phyloP scores from a whole-genome alignment of 73 alveolate species.

The Blepharisma japonicum region DNA sequence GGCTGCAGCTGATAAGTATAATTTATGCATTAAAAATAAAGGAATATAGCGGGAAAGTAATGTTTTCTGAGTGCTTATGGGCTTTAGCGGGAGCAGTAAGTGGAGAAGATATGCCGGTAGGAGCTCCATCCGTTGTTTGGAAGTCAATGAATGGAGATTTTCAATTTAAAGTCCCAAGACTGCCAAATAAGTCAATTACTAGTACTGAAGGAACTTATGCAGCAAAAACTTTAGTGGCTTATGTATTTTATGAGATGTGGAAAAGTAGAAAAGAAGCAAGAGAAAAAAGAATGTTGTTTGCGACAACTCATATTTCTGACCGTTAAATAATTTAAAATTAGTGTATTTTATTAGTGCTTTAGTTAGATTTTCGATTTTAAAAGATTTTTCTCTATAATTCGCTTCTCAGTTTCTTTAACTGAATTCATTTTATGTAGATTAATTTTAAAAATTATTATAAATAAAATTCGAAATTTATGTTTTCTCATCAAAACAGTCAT shows the following conservation, averaged over 20 bases:
- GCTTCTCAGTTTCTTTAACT: too few species aligned
- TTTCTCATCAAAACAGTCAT: too few species aligned
- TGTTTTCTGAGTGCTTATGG: constrained; percentile 66
- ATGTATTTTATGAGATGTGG: not conserved
- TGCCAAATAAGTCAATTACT: constrained; percentile 4
- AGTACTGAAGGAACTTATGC: not conserved
- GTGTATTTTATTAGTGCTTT: too few species aligned
- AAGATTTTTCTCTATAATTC: too few species aligned
- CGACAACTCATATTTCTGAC: too few species aligned
- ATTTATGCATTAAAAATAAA: constrained; percentile 46
- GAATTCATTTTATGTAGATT: too few species aligned
- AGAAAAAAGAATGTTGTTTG: too few species aligned
- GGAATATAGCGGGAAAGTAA: constrained; percentile 50
- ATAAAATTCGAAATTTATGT: too few species aligned
- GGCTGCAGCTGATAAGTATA: constrained; percentile 38
- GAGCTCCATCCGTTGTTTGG: constrained; percentile 11
- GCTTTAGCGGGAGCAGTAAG: constrained; percentile 44
- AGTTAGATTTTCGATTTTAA: too few species aligned
- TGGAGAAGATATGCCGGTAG: constrained; percentile 41
- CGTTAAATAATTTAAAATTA: too few species aligned
- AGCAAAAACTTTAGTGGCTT: constrained; percentile 1
- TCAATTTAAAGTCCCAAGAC: not conserved
- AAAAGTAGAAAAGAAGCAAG: not conserved
- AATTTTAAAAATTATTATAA: too few species aligned
- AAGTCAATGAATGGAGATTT: not conserved